phyloP scores from a whole-genome alignment of 495 filamentous ascomycete genomes.

The Venustampulla echinocandica region DNA sequence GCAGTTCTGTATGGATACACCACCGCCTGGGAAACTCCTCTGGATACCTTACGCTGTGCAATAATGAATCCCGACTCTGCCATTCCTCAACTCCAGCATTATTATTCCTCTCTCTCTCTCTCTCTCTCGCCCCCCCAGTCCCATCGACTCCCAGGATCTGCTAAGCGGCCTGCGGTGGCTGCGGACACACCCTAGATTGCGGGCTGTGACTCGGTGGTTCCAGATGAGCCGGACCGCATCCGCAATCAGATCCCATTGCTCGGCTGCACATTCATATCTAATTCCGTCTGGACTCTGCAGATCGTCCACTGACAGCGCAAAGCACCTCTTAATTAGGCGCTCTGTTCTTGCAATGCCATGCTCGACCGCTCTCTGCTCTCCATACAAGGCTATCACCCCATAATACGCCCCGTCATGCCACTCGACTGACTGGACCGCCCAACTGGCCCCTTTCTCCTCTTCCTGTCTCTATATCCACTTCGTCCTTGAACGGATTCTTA shows the following conservation, averaged over 20 bases:
- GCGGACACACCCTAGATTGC: conserved; percentile 6
- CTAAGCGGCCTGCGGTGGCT: conserved; percentile 19
- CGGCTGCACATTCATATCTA: conserved; percentile 22
- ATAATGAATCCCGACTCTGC: too few species aligned
- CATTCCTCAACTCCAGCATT: too few species aligned
- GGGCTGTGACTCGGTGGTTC: conserved; percentile 16
- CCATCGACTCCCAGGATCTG: conserved; percentile 3
- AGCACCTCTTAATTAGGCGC: conserved; percentile 23
- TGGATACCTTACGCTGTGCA: too few species aligned
- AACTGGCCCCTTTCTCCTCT: conserved; percentile 6
- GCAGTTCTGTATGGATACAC: too few species aligned
- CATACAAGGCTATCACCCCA: conserved; percentile 9
- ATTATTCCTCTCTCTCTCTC: too few species aligned
- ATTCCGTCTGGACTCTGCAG: conserved; percentile 12
- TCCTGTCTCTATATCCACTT: conserved; percentile 6
- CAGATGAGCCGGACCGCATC: conserved; percentile 23
- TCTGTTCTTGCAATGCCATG: conserved; percentile 20
- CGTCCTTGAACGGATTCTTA: too few species aligned
- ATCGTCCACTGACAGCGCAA: conserved; percentile 23
- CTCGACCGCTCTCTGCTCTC: conserved; percentile 10
- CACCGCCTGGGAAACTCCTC: too few species aligned
- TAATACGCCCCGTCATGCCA: too few species aligned
- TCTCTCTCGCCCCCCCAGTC: too few species aligned
- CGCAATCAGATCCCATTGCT: conserved; percentile 20
- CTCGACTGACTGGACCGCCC: too few species aligned